Evolutionary conservation across 306 rosid species (phyloP), one percentile per base, ranked within the genome.

Genomic region (Adenanthera pavonina): DNA sequence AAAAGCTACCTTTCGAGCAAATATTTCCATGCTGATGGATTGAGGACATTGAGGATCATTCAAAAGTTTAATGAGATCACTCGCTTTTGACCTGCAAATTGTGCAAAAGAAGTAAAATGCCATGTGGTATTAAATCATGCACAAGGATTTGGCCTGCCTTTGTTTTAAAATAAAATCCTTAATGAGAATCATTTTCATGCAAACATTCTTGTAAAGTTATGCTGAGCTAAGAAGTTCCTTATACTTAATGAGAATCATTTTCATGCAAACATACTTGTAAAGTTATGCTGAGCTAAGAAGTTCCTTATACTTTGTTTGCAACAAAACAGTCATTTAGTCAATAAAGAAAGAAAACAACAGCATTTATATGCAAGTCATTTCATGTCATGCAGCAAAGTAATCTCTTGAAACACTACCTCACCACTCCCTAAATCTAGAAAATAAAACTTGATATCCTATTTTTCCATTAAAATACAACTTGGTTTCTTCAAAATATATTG

Each of bases 51-150:
- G 86, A 47, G 89, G 85, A 83, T 81, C 90, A 60, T 79, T 84
- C 69, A 95, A 81, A 84, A 91, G 85, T 82, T 88, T 87, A 67
- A 81, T 56, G 59, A 95, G 87, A 30, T 90, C 97, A 30, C 33
- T 68, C 25, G 97, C 90, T 87, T 92, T 95, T 78, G 89, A 83
- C 76, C 98, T 95, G 87, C 87, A 92, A 52, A 84, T 85, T 75
- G 72, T 13, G 49, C 46, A 79, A 76, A 79, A 68, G 9, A 66
- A 78, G 82, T 71, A 84, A 75, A 71, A 49, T 70, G 57, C 54
- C 8, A 40, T 3, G 66, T 30, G 66, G 30, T 40, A 20, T 54
- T 34, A 52, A 84, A 78, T 13, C 57, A 48, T 78, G 49, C 52
- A 44, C 43, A 81, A 61, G 81, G 74, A 86, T 36, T 74, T 41